Evolutionary conservation across 2,329 filamentous ascomycete genomes (phyloP), one percentile per base, ranked within the genome.

Genomic region (Claviceps citrina): DNA sequence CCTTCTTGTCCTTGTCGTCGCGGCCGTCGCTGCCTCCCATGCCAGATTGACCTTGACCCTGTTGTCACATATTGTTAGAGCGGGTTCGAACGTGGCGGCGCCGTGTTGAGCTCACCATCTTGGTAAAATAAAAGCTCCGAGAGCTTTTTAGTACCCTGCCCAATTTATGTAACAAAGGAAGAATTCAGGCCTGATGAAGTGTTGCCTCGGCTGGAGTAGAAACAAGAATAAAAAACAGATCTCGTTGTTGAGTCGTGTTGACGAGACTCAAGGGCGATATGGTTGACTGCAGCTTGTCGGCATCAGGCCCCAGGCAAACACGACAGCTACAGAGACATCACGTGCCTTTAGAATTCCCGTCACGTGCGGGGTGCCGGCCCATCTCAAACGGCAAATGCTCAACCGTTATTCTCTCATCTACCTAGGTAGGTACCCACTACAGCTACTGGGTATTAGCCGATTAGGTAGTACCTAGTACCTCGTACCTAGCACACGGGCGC

Each of bases 1-100:
- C 89, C 76, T 96, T 96, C 74, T 96, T 94, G 56, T 93, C 87
- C 67, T 87, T 87, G 13, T 84, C 81, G 52, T 89, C 80, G 48
- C 81, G 81, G 49, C 81, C 81, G 57, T 89, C 84, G 46, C 75
- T 75, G 42, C 77, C 78, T 54, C 84, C 85, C 67, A 93, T 81
- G 57, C 84, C 84, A 60, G 87, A 94, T 62, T 93, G 81, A 52
- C 81, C 79, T 65, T 84, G 81, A 71, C 82, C 82, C 82, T 86
- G 49, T 40, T 43, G 25, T 20, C 20, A 39, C 18, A n/a, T 28
- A 13, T 19, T 30, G 38, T 27, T 19, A 30, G 36, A 26, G 15
- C 15, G 15, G 25, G 7, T 36, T 25, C 10, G 4, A 7, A 15
- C 15, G 4, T n/a, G 13, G 13, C 25, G 38, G 34, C 25, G 18